phyloP scores from a whole-genome alignment of 2,329 filamentous ascomycete genomes.

The Pestalotiopsis sp. region DNA sequence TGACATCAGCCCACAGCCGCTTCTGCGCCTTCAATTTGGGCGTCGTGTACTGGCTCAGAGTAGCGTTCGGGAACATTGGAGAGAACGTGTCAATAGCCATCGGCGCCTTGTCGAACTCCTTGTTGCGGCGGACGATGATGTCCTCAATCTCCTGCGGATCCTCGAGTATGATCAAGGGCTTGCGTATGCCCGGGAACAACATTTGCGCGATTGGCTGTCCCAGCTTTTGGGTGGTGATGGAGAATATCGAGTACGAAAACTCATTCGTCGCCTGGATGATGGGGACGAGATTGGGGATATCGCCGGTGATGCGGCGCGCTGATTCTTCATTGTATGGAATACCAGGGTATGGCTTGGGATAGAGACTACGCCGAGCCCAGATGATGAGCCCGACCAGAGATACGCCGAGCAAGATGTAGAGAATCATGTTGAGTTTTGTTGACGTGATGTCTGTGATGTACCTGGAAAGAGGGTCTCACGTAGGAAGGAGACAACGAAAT shows the following conservation, averaged over 20 bases:
- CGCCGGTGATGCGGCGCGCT: not conserved
- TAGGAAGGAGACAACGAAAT: no score
- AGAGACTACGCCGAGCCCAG: not conserved
- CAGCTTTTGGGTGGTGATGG: conserved; percentile 3
- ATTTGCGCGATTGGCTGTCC: conserved; percentile 18
- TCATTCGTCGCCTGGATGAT: not conserved
- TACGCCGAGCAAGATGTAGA: not conserved
- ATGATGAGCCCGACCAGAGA: not conserved
- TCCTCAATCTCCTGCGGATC: conserved; percentile 24
- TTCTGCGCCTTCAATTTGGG: conserved; percentile 16
- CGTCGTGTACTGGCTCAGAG: conserved; percentile 14
- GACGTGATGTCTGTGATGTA: no score
- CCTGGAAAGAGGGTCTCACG: no score
- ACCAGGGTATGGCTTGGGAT: not conserved
- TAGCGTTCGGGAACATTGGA: conserved; percentile 24
- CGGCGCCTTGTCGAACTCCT: conserved; percentile 31
- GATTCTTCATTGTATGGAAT: not conserved
- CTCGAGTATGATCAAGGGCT: conserved; percentile 22
- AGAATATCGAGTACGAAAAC: not conserved
- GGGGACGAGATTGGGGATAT: not conserved
- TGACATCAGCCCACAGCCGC: conserved; percentile 17
- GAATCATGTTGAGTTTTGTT: not conserved
- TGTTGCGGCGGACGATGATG: conserved; percentile 22
- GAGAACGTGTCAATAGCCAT: conserved; percentile 23
- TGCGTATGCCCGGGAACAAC: conserved; percentile 19